phyloP scores from a whole-genome alignment of 164 flowering plant genomes.

The Liquidambar formosana region DNA sequence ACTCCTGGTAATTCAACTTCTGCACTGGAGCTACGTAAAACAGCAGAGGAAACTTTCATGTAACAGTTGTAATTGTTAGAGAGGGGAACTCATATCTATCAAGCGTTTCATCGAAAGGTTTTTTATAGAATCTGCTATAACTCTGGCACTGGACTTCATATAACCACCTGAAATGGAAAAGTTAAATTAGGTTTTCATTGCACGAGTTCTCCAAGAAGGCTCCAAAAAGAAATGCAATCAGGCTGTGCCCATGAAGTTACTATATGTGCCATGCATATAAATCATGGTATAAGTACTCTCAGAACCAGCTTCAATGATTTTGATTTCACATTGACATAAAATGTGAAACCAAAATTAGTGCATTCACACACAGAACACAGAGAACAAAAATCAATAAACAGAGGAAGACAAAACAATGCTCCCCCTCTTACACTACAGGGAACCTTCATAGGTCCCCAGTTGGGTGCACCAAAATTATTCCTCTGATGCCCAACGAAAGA shows the following conservation, averaged over 20 bases:
- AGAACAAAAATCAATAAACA: background rate
- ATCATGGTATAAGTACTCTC: too few species aligned
- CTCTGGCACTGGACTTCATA: constrained; percentile 89
- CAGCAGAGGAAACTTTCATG: background rate
- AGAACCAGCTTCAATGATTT: too few species aligned
- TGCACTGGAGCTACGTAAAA: background rate
- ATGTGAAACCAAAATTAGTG: too few species aligned
- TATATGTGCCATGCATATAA: too few species aligned
- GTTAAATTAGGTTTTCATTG: background rate
- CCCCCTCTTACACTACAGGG: background rate
- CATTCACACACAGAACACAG: too few species aligned
- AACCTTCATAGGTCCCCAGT: too few species aligned
- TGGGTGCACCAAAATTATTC: too few species aligned
- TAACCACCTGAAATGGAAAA: constrained; percentile 75
- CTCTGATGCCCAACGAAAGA: too few species aligned
- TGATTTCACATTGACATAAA: too few species aligned
- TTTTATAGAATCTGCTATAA: constrained; percentile 78
- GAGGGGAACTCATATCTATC: constrained; percentile 55
- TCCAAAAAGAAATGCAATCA: too few species aligned
- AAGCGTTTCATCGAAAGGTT: constrained; percentile 68
- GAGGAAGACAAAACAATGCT: background rate
- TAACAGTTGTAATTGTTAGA: too few species aligned
- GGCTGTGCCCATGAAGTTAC: too few species aligned
- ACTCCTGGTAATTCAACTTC: background rate
- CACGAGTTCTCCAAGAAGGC: background rate